Evolutionary conservation across 768 basidiomycete species (phyloP).

Genomic region (Serendipita sp.): DNA sequence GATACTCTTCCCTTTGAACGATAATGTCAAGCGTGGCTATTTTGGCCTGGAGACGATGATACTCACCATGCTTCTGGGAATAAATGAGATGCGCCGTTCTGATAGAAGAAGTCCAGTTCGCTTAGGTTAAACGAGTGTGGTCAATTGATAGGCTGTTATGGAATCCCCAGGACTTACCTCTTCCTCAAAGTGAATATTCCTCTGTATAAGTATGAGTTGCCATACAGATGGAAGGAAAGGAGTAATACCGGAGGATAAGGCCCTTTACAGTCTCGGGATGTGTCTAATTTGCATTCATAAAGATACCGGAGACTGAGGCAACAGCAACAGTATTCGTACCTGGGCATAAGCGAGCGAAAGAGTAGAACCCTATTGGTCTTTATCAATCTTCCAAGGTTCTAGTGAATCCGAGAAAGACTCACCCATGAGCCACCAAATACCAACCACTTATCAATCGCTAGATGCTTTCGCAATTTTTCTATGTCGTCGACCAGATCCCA

Average conservation of each 20-base stretch:
- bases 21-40: background rate
- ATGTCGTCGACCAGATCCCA: constrained; percentile 88
- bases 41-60: background rate
- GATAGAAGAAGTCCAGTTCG: constrained; percentile 87
- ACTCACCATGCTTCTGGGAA: constrained; percentile 79
- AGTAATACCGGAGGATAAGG: constrained; percentile 39
- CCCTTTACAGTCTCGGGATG: constrained; percentile 71
- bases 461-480: constrained; percentile 60
- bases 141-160: background rate
- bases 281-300: constrained; percentile 25
- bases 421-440: constrained; percentile 94
- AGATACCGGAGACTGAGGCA: background rate
- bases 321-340: constrained; percentile 22
- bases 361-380: constrained; percentile 49
- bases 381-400: constrained; percentile 14
- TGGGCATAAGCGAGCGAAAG: constrained; percentile 76
- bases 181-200: constrained; percentile 81
- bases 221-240: background rate
- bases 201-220: constrained; percentile 21
- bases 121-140: constrained; percentile 16
- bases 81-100: constrained; percentile 63
- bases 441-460: constrained; percentile 75
- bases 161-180: constrained; percentile 28
- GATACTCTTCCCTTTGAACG: constrained; percentile 56
- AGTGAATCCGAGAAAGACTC: constrained; percentile 12